Evolutionary conservation across 2,329 filamentous ascomycete species (phyloP), one percentile per base, ranked within the genome.

Genomic region (Pseudonectria buxi): DNA sequence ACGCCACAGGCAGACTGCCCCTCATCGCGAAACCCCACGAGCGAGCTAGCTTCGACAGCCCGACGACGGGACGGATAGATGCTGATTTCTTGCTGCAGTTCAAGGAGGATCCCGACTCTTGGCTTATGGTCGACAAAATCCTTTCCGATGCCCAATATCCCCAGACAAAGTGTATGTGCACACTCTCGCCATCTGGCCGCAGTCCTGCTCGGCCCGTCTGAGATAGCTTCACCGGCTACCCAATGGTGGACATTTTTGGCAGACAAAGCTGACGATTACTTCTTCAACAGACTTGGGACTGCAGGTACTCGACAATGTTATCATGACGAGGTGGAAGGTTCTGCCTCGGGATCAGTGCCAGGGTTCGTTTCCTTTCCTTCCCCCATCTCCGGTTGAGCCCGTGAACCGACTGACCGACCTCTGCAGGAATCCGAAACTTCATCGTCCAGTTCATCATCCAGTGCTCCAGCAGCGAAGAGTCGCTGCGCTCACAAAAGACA

Each of bases 281-380:
- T 35, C 41, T 36, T 43, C 12, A 26, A 30, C 53, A 94, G 87
- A 94, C 63, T 74, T 98, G 55, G 92, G 89, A 35, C 73, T 98
- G 49, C 92, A 98, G 67, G 89, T 98, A 49, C 79, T 98, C 46
- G 92, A 98, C 69, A 88, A 87, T 77, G 90, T 98, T 49, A 96
- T 98, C 61, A 86, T 90, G 80, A 98, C 92, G 50, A 82, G 92
- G 71, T 98, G 92, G 94, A 98, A 95, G 71, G 88, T 96, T 40
- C 70, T 98, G 44, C 92, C 92, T 35, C 81, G 88, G 56, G 90
- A 96, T 49, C 92, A 98, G 67, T 95, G 92, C 65, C 82, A 92
- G 74, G 88, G 87, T 68, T 62, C 39, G 71, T 55, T 37, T 26
- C 33, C 14, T 24, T 37, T 37, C 14, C n/a, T n/a, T n/a, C n/a